Percentiles rank a stretch among this genome's conserved stretches.
These are phyloP conservation scores for Fraxinus sp. DNA, from an alignment of 305 asterid genomes.

Conservation along the genomic window DNA sequence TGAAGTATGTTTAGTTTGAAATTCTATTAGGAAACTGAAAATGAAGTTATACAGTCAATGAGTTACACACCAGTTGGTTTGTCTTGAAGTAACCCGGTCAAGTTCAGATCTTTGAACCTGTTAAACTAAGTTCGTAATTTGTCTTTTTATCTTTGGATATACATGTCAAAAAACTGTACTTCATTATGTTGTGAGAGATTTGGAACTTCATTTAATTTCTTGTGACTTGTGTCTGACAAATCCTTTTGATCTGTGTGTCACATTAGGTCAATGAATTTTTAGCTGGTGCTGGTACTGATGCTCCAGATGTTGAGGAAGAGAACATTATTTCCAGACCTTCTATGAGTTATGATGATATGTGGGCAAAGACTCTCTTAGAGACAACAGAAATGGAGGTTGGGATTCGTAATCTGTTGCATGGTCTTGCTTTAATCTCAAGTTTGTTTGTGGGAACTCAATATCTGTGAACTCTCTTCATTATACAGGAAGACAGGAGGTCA, in stretches of 20 bases:
- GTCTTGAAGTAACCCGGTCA: background rate
- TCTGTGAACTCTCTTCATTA: conserved; percentile 13
- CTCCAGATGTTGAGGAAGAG: conserved; percentile 99
- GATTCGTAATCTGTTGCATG: conserved; percentile 23
- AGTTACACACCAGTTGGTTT: background rate
- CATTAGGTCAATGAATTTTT: conserved; percentile 88
- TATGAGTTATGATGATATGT: conserved; percentile 97
- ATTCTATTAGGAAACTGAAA: background rate
- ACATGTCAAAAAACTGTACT: background rate
- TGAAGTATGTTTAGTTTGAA: background rate
- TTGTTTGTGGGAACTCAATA: background rate
- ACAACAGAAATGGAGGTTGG: conserved; percentile 81
- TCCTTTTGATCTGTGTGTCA: conserved; percentile 14
- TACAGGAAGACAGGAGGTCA: conserved; percentile 89
- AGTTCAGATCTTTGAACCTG: background rate
- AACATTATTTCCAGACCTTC: conserved; percentile 86
- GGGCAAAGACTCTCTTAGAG: conserved; percentile 98
- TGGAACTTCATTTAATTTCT: conserved; percentile 10
- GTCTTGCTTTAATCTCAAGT: conserved; percentile 12
- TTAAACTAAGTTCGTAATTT: background rate
- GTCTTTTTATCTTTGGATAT: background rate
- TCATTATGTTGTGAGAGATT: background rate
- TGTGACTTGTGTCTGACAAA: conserved; percentile 10
- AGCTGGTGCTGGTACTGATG: conserved; percentile 99
- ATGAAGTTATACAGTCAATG: background rate